phyloP scores from a whole-genome alignment of 345 rosid species.

The Lepidium aucheri region DNA sequence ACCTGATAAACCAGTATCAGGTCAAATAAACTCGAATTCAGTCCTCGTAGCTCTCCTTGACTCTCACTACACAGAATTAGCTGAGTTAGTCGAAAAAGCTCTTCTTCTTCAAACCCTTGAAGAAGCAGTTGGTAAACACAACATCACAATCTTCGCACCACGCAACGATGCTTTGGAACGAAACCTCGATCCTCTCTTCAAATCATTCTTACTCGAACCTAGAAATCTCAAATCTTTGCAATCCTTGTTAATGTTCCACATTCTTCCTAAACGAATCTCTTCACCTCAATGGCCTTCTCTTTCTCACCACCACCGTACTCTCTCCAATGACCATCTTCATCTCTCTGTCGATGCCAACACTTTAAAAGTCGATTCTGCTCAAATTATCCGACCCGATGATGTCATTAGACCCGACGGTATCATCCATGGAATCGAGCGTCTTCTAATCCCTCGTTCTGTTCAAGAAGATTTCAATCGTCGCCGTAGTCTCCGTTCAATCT shows the following conservation, averaged over 20 bases:
- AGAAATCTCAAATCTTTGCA: slow-evolving; percentile 79
- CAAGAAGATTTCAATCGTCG: slow-evolving; percentile 66
- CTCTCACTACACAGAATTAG: slow-evolving; percentile 84
- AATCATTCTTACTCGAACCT: slow-evolving; percentile 86
- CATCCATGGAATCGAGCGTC: slow-evolving; percentile 63
- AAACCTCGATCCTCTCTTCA: slow-evolving; percentile 76
- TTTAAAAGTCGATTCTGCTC: slow-evolving; percentile 37
- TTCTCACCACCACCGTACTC: slow-evolving; percentile 31
- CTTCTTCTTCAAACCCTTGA: slow-evolving; percentile 83
- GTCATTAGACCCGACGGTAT: slow-evolving; percentile 62
- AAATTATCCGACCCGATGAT: slow-evolving; percentile 33
- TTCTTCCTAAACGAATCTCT: slow-evolving; percentile 52
- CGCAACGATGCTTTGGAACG: slow-evolving; percentile 81
- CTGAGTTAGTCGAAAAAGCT: slow-evolving; percentile 89
- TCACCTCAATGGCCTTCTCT: slow-evolving; percentile 47
- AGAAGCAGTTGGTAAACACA: slow-evolving; percentile 73
- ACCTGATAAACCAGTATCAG: slow-evolving; percentile 33
- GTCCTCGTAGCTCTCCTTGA: slow-evolving; percentile 94
- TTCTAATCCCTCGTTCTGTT: slow-evolving; percentile 60
- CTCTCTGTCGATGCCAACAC: slow-evolving; percentile 34
- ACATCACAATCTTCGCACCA: slow-evolving; percentile 92
- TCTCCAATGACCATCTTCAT: slow-evolving; percentile 40
- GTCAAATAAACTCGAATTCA: slow-evolving; percentile 79
- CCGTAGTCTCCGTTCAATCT: slow-evolving; percentile 50
- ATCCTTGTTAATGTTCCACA: slow-evolving; percentile 62